Percentiles rank a stretch among this genome's conserved stretches.
phyloP scores from a whole-genome alignment of 495 filamentous ascomycete species.

The Aspergillus ostianus region DNA sequence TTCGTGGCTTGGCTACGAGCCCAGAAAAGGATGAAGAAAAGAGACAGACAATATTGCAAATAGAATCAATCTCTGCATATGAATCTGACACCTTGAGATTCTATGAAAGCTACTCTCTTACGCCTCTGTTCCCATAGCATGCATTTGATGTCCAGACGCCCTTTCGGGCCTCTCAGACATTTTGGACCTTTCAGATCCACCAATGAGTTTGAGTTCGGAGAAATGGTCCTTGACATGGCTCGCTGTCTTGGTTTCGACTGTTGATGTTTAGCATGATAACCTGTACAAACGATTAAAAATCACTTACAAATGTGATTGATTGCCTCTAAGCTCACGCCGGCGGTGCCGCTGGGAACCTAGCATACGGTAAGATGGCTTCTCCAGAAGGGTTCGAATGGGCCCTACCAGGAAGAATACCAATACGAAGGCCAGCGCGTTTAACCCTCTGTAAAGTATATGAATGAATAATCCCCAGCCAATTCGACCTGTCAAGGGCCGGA shows the following conservation, averaged over 20 bases:
- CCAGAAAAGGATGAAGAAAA: too few relatives aligned
- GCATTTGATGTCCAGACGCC: too few relatives aligned
- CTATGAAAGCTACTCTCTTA: neutral
- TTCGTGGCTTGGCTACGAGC: too few relatives aligned
- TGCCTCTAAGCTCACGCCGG: constrained; percentile 27
- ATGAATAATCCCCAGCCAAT: too few relatives aligned
- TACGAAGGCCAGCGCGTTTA: constrained; percentile 57
- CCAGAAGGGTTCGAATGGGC: constrained; percentile 13
- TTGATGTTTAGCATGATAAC: neutral
- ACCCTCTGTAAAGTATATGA: constrained; percentile 28
- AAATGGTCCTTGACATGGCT: constrained; percentile 1
- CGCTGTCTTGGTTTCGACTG: constrained; percentile 2
- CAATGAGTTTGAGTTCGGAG: neutral
- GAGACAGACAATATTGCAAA: too few relatives aligned
- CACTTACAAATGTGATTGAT: constrained; percentile 31
- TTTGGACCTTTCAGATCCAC: too few relatives aligned
- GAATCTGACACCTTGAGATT: too few relatives aligned
- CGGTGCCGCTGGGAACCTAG: constrained; percentile 21
- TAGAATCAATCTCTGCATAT: too few relatives aligned
- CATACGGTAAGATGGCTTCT: neutral
- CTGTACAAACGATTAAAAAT: neutral
- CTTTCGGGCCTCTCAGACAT: neutral
- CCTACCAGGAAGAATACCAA: constrained; percentile 64
- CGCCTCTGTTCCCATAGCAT: neutral
- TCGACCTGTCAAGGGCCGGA: neutral